phyloP scores from a whole-genome alignment of 306 rosid species.

The Begonia masoniana region DNA sequence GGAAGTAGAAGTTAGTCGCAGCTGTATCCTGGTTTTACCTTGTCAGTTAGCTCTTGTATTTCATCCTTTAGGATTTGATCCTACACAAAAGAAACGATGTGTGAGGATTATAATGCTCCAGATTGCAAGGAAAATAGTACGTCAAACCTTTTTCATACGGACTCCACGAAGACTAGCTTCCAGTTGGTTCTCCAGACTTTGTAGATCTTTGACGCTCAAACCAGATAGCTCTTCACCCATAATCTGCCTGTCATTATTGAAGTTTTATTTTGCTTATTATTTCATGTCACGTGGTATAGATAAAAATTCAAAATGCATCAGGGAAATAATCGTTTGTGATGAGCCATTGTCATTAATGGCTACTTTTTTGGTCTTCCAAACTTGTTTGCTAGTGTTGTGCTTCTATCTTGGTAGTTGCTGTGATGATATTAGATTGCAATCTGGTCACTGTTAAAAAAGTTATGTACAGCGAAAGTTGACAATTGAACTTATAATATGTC shows the following conservation, averaged over 20 bases:
- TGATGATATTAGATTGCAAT: too few relatives aligned
- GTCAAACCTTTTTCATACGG: slow-evolving; percentile 26
- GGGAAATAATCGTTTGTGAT: too few relatives aligned
- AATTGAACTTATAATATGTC: too few relatives aligned
- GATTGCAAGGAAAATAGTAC: background rate
- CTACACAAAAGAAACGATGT: slow-evolving; percentile 5
- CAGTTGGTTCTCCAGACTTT: slow-evolving; percentile 59
- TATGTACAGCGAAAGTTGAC: too few relatives aligned
- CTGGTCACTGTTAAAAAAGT: too few relatives aligned
- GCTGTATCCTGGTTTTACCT: slow-evolving; percentile 45
- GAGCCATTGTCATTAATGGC: too few relatives aligned
- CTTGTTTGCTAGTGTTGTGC: too few relatives aligned
- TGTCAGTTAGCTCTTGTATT: slow-evolving; percentile 45
- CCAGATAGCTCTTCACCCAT: slow-evolving; percentile 92
- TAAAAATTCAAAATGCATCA: too few relatives aligned
- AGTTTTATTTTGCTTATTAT: background rate
- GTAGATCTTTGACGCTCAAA: slow-evolving; percentile 50
- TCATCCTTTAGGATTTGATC: slow-evolving; percentile 26
- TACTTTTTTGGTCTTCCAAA: too few relatives aligned
- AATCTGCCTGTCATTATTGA: slow-evolving; percentile 45
- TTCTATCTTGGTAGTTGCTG: too few relatives aligned
- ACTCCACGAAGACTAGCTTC: slow-evolving; percentile 73
- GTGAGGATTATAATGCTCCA: slow-evolving; percentile 1
- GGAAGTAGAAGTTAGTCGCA: slow-evolving; percentile 2
- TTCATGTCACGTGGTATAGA: background rate